Base-by-base conservation (phyloP, 31 red algal species). In the Endocladia muricata region DNA sequence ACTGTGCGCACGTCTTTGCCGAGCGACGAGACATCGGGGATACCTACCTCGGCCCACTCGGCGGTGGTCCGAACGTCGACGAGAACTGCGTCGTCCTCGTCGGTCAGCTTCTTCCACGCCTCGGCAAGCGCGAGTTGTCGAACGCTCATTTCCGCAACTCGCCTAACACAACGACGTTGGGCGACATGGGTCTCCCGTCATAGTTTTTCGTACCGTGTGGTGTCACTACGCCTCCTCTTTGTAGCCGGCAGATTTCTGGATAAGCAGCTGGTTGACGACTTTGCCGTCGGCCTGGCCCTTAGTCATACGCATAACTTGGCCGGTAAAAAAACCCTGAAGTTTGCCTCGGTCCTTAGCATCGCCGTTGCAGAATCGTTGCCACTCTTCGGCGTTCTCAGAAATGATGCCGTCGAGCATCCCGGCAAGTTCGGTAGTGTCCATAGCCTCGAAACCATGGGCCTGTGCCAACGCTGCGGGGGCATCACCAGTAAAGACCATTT, bases 221-320 rank as follows among this genome's bases (percentile, higher is more conserved):
- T n/a, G n/a, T n/a, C n/a, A n/a, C n/a, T n/a, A n/a, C n/a, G n/a
- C n/a, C n/a, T n/a, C n/a, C n/a, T n/a, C n/a, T n/a, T n/a, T n/a
- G n/a, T n/a, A n/a, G n/a, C n/a, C n/a, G n/a, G n/a, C n/a, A n/a
- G 54, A 52, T 73, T 73, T 73, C 41, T 73, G 26, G 26, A 21
- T 44, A 44, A 73, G 69, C 36, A 73, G 41, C 42, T 43, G 26
- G 40, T 77, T 77, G 29, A 77, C 52, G 19, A 61, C 22, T 22
- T 61, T 47, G 34, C 54, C 54, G 37, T 57, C 37, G 33, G 73
- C 73, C 61, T 77, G 58, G 26, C 73, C 73, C 22, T 37, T 22
- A 39, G 73, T 37, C 15, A 37, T 22, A 36, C 40, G 58, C 73
- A 77, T 77, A 19, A 77, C 73, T 37, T 77, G 73, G 19, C 73